A percentile compares a stretch with the other conserved stretches of the same genome.
Conservation (phyloP, 495 filamentous ascomycete species). For the Penicillium arizonense region DNA sequence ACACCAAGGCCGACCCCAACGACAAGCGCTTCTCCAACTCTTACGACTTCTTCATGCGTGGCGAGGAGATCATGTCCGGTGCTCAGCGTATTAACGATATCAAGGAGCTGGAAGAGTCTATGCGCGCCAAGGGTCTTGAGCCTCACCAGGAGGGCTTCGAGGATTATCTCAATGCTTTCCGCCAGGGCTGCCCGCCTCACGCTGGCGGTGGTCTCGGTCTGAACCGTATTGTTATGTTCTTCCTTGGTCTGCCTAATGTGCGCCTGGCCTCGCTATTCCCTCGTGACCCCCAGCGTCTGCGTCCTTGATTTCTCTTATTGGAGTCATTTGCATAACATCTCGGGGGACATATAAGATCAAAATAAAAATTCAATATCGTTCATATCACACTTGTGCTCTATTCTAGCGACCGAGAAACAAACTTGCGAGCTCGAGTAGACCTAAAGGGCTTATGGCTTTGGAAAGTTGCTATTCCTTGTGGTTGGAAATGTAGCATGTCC, state of each 20-base stretch:
- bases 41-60: conserved; percentile 94
- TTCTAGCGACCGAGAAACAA: too few relatives aligned
- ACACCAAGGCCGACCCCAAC: conserved; percentile 74
- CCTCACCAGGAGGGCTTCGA: conserved; percentile 71
- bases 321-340: neutral
- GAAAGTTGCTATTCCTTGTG: too few relatives aligned
- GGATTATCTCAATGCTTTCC: conserved; percentile 82
- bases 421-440: too few relatives aligned
- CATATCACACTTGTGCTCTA: neutral
- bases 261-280: conserved; percentile 77
- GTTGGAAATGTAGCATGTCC: too few relatives aligned
- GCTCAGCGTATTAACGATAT: conserved; percentile 83
- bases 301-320: conserved; percentile 48
- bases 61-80: conserved; percentile 85
- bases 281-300: conserved; percentile 78
- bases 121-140: conserved; percentile 71
- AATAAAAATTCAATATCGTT: neutral
- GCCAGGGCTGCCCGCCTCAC: conserved; percentile 75
- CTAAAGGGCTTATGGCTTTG: too few relatives aligned
- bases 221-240: conserved; percentile 88
- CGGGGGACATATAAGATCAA: neutral
- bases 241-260: conserved; percentile 78
- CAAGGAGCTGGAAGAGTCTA: conserved; percentile 63
- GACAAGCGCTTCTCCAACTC: conserved; percentile 72
- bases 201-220: conserved; percentile 85